Percentiles rank a stretch among this genome's conserved stretches.
Conservation (phyloP, 441 rosid species). For the Arabidopsis hybrid region DNA sequence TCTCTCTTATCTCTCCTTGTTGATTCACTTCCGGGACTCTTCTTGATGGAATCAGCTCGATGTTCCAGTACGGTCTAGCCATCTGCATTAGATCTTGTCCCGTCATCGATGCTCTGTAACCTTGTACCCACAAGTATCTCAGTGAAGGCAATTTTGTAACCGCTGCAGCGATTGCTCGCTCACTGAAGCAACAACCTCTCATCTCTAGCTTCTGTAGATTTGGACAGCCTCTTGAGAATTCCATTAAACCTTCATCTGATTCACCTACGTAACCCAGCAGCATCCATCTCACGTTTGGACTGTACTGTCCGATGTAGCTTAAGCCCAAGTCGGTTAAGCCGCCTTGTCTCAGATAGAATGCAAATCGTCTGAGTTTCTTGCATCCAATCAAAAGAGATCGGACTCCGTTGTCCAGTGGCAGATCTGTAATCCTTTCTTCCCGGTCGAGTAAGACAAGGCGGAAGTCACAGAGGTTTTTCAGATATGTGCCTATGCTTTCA, state of each 20-base stretch:
- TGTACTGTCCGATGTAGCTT: slow-evolving; percentile 71
- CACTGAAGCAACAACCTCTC: slow-evolving; percentile 90
- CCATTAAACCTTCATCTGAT: slow-evolving; percentile 75
- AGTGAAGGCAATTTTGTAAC: slow-evolving; percentile 68
- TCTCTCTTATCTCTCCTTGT: slow-evolving; percentile 45
- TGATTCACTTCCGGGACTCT: slow-evolving; percentile 41
- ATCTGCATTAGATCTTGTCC: slow-evolving; percentile 68
- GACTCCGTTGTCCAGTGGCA: slow-evolving; percentile 92
- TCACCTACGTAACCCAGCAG: slow-evolving; percentile 88
- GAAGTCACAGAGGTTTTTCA: slow-evolving; percentile 77
- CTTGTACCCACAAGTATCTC: slow-evolving; percentile 95
- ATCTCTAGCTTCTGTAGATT: slow-evolving; percentile 87
- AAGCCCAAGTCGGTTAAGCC: slow-evolving; percentile 85
- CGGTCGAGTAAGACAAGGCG: slow-evolving; percentile 85
- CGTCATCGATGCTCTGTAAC: slow-evolving; percentile 60
- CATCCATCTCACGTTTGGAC: slow-evolving; percentile 89
- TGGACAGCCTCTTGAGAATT: slow-evolving; percentile 85
- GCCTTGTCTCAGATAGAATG: slow-evolving; percentile 77
- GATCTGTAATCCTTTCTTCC: slow-evolving; percentile 74
- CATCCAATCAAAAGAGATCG: slow-evolving; percentile 82
- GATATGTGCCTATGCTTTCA: slow-evolving; percentile 67
- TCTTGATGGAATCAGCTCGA: slow-evolving; percentile 83
- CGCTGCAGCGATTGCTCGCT: slow-evolving; percentile 70
- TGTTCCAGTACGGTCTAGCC: slow-evolving; percentile 96
- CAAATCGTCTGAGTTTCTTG: slow-evolving; percentile 79